Percentiles rank a stretch among this genome's conserved stretches.
Conservation (phyloP, 495 filamentous ascomycete species). For the Daldinia grandis region DNA sequence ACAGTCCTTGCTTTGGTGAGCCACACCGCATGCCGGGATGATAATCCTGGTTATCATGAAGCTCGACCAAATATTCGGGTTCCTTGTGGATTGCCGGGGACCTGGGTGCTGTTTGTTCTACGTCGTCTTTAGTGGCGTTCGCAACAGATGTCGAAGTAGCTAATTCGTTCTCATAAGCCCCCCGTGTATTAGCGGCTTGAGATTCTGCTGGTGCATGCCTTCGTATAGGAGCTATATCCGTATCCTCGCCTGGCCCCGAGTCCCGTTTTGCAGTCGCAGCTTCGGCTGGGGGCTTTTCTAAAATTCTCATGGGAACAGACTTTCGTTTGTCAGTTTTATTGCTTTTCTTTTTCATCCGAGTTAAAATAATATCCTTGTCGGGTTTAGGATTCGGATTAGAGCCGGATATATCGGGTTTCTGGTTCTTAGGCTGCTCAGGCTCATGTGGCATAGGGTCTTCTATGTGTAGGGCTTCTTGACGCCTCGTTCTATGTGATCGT, state of each 20-base stretch:
- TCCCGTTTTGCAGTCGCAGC: not conserved
- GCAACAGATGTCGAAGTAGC: not conserved
- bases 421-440: not conserved
- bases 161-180: not conserved
- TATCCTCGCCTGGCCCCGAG: not conserved
- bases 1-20: not conserved
- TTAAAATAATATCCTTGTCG: not conserved
- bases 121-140: not conserved
- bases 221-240: not conserved
- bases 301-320: no score
- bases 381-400: not conserved
- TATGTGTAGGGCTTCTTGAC: not conserved
- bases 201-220: not conserved
- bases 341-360: not conserved
- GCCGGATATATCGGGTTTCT: not conserved
- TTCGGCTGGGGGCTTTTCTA: not conserved
- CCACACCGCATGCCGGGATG: not conserved
- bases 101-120: not conserved
- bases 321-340: not conserved
- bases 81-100: not conserved
- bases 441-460: not conserved
- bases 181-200: not conserved
- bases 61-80: not conserved
- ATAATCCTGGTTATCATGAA: not conserved
- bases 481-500: not conserved